phyloP scores from a whole-genome alignment of 2,329 filamentous ascomycete species.

The Sporothrix pallida region DNA sequence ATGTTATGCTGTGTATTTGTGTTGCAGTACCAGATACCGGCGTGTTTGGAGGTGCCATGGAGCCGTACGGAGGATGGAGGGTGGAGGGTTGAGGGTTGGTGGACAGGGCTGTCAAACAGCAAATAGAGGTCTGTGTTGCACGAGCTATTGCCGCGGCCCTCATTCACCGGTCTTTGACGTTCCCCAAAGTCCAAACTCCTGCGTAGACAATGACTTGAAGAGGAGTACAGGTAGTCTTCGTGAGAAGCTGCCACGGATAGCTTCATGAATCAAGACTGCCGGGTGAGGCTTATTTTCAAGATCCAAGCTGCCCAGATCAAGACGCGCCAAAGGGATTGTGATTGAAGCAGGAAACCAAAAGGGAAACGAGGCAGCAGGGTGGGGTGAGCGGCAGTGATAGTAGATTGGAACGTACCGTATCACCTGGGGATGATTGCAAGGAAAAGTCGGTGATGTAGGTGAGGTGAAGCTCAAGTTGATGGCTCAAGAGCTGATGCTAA shows the following conservation, averaged over 20 bases:
- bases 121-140: background rate
- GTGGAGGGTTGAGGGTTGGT: background rate
- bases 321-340: background rate
- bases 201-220: too few species aligned
- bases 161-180: background rate
- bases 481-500: background rate
- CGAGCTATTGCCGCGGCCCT: background rate
- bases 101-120: conserved; percentile 23
- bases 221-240: too few species aligned
- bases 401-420: background rate
- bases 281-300: background rate
- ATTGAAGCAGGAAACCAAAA: too few species aligned
- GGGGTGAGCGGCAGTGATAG: too few species aligned
- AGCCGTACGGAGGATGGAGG: background rate
- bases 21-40: background rate
- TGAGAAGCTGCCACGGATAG: too few species aligned
- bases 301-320: background rate
- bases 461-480: background rate
- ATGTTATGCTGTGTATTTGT: background rate
- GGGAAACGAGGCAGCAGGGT: too few species aligned
- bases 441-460: too few species aligned
- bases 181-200: too few species aligned
- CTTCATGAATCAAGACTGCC: background rate
- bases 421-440: background rate
- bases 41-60: background rate